Base-by-base conservation (phyloP, 2,329 filamentous ascomycete genomes). In the Venturia aucupariae region DNA sequence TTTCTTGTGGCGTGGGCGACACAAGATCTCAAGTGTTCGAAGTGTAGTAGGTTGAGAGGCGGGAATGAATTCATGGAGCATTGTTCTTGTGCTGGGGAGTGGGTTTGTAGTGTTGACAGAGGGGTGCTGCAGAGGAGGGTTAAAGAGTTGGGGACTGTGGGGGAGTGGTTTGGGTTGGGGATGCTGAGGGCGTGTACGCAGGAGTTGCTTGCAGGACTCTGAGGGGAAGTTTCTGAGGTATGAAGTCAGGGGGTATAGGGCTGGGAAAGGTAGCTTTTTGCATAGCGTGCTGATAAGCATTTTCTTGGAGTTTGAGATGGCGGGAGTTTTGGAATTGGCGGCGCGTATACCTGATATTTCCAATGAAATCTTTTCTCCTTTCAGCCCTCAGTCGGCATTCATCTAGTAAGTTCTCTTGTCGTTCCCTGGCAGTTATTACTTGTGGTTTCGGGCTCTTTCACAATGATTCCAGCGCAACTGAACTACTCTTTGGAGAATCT, bases 41-140 rank as follows among this genome's bases (percentile, higher is more conserved):
- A 90, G 69, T 87, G 84, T 70, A 75, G 75, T 51, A 71, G 77
- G 4, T 76, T 96, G 46, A 81, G 91, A 72, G 82, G 90, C 72
- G 82, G 90, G 48, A 97, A 96, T 73, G 93, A 97, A 71, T 95
- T 97, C 70, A 92, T 94, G 86, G 93, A 97, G 75, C 92, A 97
- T 75, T 99, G 95, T 76, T 89, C 87, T 13, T 99, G 94, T 79
- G 90, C 90, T 67, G 94, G 94, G 3, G 83, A 84, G 66, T 99
- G 94, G 94, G 82, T 81, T 22, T 85, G 85, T 68, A 90, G 86
- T 24, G 81, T 92, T 66, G 83, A 87, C 46, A 6, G 32, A 1
- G 69, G 81, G 82, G 89, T 89, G 35, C 78, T 93, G 32, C 76
- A 84, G 71, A 84, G 80, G 72, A 83, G 79, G 72, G 70, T 97